Conservation (phyloP, 176 grass and related monocot species). For the Puya raimondii region DNA sequence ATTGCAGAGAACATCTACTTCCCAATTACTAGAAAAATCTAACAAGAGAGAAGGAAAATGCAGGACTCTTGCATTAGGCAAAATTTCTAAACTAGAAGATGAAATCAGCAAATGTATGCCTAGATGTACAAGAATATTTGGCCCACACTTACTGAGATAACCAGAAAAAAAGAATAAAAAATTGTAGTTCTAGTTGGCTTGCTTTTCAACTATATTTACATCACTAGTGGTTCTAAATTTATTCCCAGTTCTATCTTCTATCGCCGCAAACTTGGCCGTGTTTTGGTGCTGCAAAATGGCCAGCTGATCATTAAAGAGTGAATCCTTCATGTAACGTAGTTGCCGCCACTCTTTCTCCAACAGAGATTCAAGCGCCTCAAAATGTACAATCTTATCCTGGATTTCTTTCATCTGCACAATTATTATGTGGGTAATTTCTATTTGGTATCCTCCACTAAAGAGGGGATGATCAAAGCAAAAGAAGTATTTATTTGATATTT, state of each 20-base stretch:
- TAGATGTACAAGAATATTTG: too few relatives aligned
- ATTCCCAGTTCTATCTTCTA: constrained; percentile 4
- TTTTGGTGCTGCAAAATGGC: constrained; percentile 44
- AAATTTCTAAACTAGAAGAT: too few relatives aligned
- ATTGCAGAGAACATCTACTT: too few relatives aligned
- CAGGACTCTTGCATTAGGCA: too few relatives aligned
- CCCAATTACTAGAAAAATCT: too few relatives aligned
- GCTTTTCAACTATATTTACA: neutral
- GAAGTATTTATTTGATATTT: neutral
- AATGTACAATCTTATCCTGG: constrained; percentile 59
- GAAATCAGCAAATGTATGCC: too few relatives aligned
- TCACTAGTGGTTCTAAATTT: constrained; percentile 4
- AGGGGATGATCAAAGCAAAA: constrained; percentile 7
- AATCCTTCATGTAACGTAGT: constrained; percentile 41
- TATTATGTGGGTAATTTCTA: neutral
- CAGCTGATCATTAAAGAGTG: constrained; percentile 62
- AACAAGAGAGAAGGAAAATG: too few relatives aligned
- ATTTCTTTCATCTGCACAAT: constrained; percentile 93
- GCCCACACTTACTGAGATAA: too few relatives aligned
- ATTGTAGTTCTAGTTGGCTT: too few relatives aligned
- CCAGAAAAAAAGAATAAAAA: too few relatives aligned
- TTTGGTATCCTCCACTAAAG: neutral
- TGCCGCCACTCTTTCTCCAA: constrained; percentile 77
- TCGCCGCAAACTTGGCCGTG: neutral
- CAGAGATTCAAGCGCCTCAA: constrained; percentile 65